phyloP scores from a whole-genome alignment of 2,329 filamentous ascomycete genomes.

The Calycina herbarum region DNA sequence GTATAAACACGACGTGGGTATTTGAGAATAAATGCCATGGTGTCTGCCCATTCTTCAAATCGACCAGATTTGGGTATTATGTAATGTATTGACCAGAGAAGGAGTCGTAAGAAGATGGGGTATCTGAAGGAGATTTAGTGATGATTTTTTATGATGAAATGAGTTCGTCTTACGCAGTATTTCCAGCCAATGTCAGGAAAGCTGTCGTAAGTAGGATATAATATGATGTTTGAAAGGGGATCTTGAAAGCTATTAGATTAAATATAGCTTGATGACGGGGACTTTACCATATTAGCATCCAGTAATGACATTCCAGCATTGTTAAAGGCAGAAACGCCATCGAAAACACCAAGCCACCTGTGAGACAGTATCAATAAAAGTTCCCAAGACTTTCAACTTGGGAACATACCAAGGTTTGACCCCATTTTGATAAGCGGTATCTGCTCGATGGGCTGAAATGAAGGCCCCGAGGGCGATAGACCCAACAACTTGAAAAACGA shows the following conservation, averaged over 20 bases:
- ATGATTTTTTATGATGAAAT: not conserved
- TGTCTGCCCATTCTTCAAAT: constrained; percentile 3
- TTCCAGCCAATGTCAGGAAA: constrained; percentile 61
- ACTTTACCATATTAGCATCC: constrained; percentile 59
- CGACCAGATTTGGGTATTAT: not conserved
- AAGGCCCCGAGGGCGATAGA: constrained; percentile 60
- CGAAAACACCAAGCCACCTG: constrained; percentile 65
- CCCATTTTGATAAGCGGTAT: constrained; percentile 52
- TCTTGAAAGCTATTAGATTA: constrained; percentile 27
- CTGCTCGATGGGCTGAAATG: constrained; percentile 54
- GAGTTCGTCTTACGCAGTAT: constrained; percentile 48
- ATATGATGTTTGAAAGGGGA: constrained; percentile 43
- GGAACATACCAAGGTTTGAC: constrained; percentile 56
- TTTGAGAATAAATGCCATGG: constrained; percentile 48
- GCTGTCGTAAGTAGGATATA: constrained; percentile 51
- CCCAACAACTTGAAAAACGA: constrained; percentile 59
- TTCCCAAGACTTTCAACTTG: not conserved
- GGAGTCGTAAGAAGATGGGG: constrained; percentile 53
- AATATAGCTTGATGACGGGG: not conserved
- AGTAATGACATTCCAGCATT: constrained; percentile 70
- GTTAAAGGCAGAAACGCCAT: constrained; percentile 68
- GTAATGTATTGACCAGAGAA: constrained; percentile 53
- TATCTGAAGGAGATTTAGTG: constrained; percentile 40
- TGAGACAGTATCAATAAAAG: not conserved
- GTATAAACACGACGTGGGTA: constrained; percentile 61